Conservation (phyloP, 345 rosid species). For the Arabidopsis thaliana region DNA sequence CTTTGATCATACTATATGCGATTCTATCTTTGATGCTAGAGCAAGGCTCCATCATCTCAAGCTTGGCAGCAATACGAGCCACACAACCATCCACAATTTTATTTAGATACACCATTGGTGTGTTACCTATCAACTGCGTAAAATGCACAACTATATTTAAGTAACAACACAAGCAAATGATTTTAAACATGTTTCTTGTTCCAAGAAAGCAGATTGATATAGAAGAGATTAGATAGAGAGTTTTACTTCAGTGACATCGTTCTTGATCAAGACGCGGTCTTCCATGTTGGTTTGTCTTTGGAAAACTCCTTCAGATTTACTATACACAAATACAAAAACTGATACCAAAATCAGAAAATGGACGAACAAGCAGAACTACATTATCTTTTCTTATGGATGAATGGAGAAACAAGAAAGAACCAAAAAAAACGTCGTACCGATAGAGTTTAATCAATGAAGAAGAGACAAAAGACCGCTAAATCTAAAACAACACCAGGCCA, state of each 20-base stretch:
- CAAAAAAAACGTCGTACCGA: neutral
- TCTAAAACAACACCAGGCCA: slow-evolving; percentile 15
- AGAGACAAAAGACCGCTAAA: slow-evolving; percentile 26
- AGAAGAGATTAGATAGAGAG: neutral
- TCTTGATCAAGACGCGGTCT: slow-evolving; percentile 37
- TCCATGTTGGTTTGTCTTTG: slow-evolving; percentile 30
- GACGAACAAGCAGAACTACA: neutral
- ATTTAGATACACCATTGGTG: slow-evolving; percentile 73
- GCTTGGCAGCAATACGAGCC: slow-evolving; percentile 71
- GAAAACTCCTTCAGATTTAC: neutral
- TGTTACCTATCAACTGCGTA: slow-evolving; percentile 62
- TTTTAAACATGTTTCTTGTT: neutral
- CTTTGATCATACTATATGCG: slow-evolving; percentile 69
- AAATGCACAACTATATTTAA: neutral
- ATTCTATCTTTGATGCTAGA: slow-evolving; percentile 68
- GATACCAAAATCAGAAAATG: neutral
- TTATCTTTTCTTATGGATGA: neutral
- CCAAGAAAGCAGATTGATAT: neutral
- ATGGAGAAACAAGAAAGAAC: neutral
- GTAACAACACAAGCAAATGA: too few relatives aligned
- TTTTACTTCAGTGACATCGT: slow-evolving; percentile 47
- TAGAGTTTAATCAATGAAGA: slow-evolving; percentile 6
- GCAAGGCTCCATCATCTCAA: slow-evolving; percentile 64
- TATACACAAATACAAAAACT: neutral
- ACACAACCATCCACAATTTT: slow-evolving; percentile 61